Base-by-base conservation (phyloP, 2,329 filamentous ascomycete genomes). In the Cadophora malorum region DNA sequence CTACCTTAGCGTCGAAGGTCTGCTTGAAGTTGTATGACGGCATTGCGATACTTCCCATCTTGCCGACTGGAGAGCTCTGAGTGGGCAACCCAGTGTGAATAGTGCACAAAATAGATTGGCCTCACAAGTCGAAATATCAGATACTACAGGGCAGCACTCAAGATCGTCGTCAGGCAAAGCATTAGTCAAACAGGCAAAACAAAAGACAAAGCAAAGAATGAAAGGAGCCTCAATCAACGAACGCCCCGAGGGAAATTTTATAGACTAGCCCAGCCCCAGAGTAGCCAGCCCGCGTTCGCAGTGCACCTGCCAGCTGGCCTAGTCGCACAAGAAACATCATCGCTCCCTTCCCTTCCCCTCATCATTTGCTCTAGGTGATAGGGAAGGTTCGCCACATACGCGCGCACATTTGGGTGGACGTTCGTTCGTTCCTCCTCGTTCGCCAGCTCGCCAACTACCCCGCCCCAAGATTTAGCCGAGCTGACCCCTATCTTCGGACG, bases 11-110 rank as follows among this genome's bases (percentile, higher is more conserved):
- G 41, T 52, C 61, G 49, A 38, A 52, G 61, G 61, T 52, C 45
- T 63, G 61, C 61, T 53, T 52, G 61, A 63, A 63, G 31, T 63
- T 63, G 10, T 63, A 63, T 23, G 16, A n/a, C 9, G 61, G 45
- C 61, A 63, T 63, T 21, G 61, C 31, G 61, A 52, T 35, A 47
- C 45, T 63, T 28, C 41, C 45, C 31, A 35, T 52, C 19, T n/a
- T 50, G 28, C 16, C 28, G 28, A 35, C 23, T 49, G 38, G 25
- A 50, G 47, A 49, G 41, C 58, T 61, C 0, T 2, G 49, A 4
- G 38, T 16, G 28, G 53, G 10, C 31, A 38, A 38, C 35, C 28
- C 28, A 28, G 28, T 28, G 3, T 28, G 28, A 28, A 28, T 28
- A 28, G 28, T 28, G 3, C 3, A 28, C 28, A 28, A 28, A 28